Base-by-base conservation (phyloP, 352 stramenopile genomes). In the Stramenopiles sp. region DNA sequence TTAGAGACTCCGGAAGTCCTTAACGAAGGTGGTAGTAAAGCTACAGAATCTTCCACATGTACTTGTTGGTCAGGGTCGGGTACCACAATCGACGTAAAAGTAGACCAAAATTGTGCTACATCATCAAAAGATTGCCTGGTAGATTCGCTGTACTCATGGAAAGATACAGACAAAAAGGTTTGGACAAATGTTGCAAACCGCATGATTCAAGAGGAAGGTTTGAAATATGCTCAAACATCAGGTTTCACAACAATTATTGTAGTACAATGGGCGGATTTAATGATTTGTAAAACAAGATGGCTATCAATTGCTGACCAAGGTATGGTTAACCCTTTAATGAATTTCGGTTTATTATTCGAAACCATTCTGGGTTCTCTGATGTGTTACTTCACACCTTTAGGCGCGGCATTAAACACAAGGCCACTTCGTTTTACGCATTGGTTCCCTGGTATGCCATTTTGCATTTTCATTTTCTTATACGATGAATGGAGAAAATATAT, bases 241-340 rank as follows among this genome's bases (percentile, higher is more conserved):
- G 95, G 84, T 82, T 94, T 95, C 81, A 83, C 93, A 4, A 87
- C 87, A 4, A 82, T 95, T 0, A 88, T 95, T 7, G 84, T 96
- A 76, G 88, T 93, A 69, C 92, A 96, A 80, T 94, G 90, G 87
- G 87, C 90, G 74, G 93, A 95, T 83, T 80, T 96, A 13, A 81
- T 97, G 31, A 94, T 96, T 79, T 95, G 89, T 84, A 96, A 96
- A 86, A 97, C 92, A 43, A 87, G 92, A 6, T 95, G 91, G 84
- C 81, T 96, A 81, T 93, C 87, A 6, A 85, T 97, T n/a, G 80
- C 85, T 31, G 86, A 86, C n/a, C 92, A 97, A 80, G 91, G 92
- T 78, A 95, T 97, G 90, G 82, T 83, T 38, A 97, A 97, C 83
- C 88, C 83, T 43, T 87, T 93, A 80, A 91, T 97, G 81, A 94